Evolutionary conservation across 2,329 filamentous ascomycete genomes (phyloP), one percentile per base, ranked within the genome.

Genomic region (Exophiala phaeomuriformis): DNA sequence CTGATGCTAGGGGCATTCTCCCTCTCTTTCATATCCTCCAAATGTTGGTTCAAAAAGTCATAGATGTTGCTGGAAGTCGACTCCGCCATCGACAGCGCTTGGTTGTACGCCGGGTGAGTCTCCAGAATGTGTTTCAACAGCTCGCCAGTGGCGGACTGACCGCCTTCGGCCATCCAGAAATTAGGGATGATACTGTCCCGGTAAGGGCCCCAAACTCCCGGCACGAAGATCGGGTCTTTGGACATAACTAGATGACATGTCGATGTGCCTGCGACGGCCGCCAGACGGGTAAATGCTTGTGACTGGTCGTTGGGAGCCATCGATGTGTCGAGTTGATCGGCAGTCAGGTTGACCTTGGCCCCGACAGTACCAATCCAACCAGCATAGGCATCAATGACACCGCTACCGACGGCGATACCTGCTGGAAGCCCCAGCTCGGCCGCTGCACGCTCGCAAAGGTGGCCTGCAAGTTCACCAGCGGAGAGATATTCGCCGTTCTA

Each of bases 351-450:
- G 63, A 96, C 88, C 71, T 96, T 96, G 56, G 93, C 91, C 54
- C 93, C 93, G n/a, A 98, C 93, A 1, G 93, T 97, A 57, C 93
- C 93, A 63, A 98, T 93, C 93, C 93, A 98, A 60, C 93, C 93
- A 55, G 93, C 93, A 66, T 98, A 98, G 12, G 93, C 93, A 69
- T 98, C 93, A 66, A 98, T 98, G 60, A 98, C 93, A 69, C 90
- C 90, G 66, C 89, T 95, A 50, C 93, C 93, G 51, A 98, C 86
- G 12, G 93, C 89, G 63, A 96, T 93, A 37, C 90, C 91, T 19
- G 85, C 77, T 3, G 85, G 85, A 2, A 98, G 79, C 5, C 93
- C 91, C 56, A 98, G 82, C 60, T 96, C 86, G 45, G 77, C 72
- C 10, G 86, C 88, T 4, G 93, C 90, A 65, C 86, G 86, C 59